phyloP scores from a whole-genome alignment of 805 yeast species.

The Wickerhamomyces chaumierensis region DNA sequence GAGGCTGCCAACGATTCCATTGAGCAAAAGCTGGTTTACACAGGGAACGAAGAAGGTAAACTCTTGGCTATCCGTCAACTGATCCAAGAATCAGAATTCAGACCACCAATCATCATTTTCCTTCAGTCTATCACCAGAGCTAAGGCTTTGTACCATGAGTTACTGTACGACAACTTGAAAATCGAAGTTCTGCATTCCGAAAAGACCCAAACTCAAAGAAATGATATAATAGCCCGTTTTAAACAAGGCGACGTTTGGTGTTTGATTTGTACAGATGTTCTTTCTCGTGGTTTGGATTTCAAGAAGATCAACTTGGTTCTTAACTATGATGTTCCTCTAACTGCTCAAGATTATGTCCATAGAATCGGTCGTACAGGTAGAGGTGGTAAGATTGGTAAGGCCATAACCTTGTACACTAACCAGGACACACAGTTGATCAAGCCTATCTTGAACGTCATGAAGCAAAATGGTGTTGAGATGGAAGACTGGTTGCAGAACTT shows the following conservation, averaged over 20 bases:
- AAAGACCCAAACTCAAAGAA: conserved; percentile 80
- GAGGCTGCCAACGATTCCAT: conserved; percentile 84
- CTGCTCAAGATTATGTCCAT: conserved; percentile 92
- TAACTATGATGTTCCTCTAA: conserved; percentile 91
- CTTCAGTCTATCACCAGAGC: conserved; percentile 89
- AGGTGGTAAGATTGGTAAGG: conserved; percentile 78
- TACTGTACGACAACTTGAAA: conserved; percentile 80
- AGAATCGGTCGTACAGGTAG: conserved; percentile 98
- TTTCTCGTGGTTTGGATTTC: conserved; percentile 95
- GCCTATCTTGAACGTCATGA: conserved; percentile 89
- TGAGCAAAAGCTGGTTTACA: conserved; percentile 71
- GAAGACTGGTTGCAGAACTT: conserved; percentile 76
- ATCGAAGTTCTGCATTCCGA: conserved; percentile 97
- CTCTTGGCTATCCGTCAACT: conserved; percentile 82
- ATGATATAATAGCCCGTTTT: conserved; percentile 71
- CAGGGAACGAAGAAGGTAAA: conserved; percentile 96
- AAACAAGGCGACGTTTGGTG: conserved; percentile 92
- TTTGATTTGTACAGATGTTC: conserved; percentile 88
- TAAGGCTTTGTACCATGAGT: conserved; percentile 87
- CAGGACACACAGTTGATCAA: conserved; percentile 70
- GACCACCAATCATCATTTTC: conserved; percentile 88
- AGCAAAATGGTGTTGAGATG: conserved; percentile 71
- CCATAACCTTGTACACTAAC: conserved; percentile 87
- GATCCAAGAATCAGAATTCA: conserved; percentile 72
- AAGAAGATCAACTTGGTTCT: conserved; percentile 91